These are phyloP conservation scores for Hydrangea macrophylla DNA, from an alignment of 148 eudicot genomes.

Conservation along the genomic window DNA sequence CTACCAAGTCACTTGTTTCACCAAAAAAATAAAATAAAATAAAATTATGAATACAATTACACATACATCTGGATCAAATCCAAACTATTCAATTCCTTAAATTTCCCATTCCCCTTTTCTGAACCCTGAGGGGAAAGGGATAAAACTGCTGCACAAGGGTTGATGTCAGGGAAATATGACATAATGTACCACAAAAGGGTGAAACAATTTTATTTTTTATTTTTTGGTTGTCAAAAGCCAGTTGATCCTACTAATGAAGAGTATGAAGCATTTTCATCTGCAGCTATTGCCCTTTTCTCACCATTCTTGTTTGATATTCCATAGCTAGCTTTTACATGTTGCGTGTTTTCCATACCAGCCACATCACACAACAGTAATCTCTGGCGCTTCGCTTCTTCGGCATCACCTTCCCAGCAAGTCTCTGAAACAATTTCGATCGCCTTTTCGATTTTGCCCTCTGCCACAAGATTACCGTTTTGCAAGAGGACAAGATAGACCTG, in stretches of 20 bases:
- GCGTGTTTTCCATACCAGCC: slow-evolving; percentile 51
- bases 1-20: no score
- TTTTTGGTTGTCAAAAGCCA: slow-evolving; percentile 46
- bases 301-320: slow-evolving; percentile 31
- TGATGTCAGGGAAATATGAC: neutral
- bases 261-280: slow-evolving; percentile 85
- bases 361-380: slow-evolving; percentile 48
- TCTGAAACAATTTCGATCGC: slow-evolving; percentile 81
- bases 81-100: no score
- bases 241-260: slow-evolving; percentile 82
- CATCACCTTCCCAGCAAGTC: slow-evolving; percentile 89
- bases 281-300: slow-evolving; percentile 20
- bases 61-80: no score
- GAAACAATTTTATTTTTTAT: no score
- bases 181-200: neutral
- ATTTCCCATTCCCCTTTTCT: no score
- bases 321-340: slow-evolving; percentile 27
- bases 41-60: no score
- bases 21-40: no score
- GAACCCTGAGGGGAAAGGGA: neutral
- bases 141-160: neutral
- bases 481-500: slow-evolving; percentile 88
- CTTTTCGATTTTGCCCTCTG: slow-evolving; percentile 58
- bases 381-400: slow-evolving; percentile 62
- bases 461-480: slow-evolving; percentile 59